These are phyloP conservation scores for Aspergillus ellipticus DNA, from an alignment of 495 filamentous ascomycete genomes.

Conservation along the genomic window DNA sequence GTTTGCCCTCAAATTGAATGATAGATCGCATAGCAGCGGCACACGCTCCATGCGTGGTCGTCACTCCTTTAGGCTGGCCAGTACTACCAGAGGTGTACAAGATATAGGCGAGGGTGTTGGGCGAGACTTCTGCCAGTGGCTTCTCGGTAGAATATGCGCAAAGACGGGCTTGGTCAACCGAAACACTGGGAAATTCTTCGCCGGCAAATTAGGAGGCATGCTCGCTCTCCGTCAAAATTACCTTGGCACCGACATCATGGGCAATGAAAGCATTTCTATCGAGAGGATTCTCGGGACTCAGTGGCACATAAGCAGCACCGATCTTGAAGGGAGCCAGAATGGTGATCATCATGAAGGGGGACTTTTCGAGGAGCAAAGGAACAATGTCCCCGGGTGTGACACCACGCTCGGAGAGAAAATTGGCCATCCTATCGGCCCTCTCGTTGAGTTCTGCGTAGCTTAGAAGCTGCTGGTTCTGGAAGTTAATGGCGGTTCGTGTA, in stretches of 20 bases:
- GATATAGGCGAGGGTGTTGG: slow-evolving; percentile 5
- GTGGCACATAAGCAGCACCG: slow-evolving; percentile 6
- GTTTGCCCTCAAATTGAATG: background rate
- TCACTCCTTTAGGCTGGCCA: slow-evolving; percentile 9
- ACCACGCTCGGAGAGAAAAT: slow-evolving; percentile 44
- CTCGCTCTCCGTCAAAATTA: background rate
- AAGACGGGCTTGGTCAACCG: background rate
- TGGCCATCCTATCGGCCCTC: slow-evolving; percentile 26
- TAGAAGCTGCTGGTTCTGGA: background rate
- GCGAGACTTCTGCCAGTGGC: background rate
- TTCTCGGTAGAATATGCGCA: background rate
- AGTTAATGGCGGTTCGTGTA: background rate
- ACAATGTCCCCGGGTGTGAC: slow-evolving; percentile 45
- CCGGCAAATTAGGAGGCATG: background rate
- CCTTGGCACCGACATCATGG: background rate
- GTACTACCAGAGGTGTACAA: slow-evolving; percentile 11
- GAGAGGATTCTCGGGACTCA: slow-evolving; percentile 6
- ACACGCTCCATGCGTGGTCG: background rate
- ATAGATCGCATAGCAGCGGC: slow-evolving; percentile 1
- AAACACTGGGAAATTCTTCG: background rate
- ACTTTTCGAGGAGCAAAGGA: slow-evolving; percentile 4
- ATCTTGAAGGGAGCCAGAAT: slow-evolving; percentile 7
- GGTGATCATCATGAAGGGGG: background rate
- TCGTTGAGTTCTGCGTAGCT: background rate
- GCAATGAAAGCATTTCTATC: background rate